Evolutionary conservation across 768 basidiomycete species (phyloP), one percentile per base, ranked within the genome.

Genomic region (Leucosporidium yakuticum): DNA sequence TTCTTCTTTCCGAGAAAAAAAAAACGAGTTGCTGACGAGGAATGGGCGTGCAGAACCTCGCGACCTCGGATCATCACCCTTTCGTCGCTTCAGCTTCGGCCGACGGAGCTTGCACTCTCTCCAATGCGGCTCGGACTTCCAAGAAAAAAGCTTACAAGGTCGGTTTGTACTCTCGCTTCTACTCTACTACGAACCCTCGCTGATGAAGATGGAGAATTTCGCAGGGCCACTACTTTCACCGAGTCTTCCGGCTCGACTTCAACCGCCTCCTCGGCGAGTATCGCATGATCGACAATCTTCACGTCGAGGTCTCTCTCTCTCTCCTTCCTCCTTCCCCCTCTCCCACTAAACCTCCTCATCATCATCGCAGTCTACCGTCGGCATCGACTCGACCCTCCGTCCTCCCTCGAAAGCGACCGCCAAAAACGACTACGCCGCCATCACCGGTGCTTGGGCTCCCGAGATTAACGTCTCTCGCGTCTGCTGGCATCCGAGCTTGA

Each of bases 271-370:
- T 84, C 0, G 84, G 85, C 27, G 85, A 90, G 67, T 92, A 84
- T 76, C 83, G 94, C 29, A 91, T 97, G 87, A 79, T 93, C n/a
- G 95, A 98, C 66, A 84, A 85, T 29, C 86, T 95, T 73, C 77
- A 88, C 11, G 90, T 93, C 2, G 84, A 86, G 79, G 92, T 80
- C n/a, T 49, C 53, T 74, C 61, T 31, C 53, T 11, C n/a, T 21
- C 20, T 56, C 14, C 47, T 34, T 34, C 12, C 34, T 44, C 8
- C 8, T 15, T 36, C 34, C 32, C 54, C 57, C 48, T 32, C 47
- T 15, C 53, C n/a, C 32, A 29, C 9, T 58, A n/a, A 19, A 23
- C 17, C 21, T 23, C 34, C 31, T n/a, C 2, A 23, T 20, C 32
- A 5, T 9, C 59, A 12, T 17, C 2, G 15, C 39, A 44, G 39